Base-by-base conservation (phyloP, 2,329 filamentous ascomycete species). In the Fragosphaeria purpurea region DNA sequence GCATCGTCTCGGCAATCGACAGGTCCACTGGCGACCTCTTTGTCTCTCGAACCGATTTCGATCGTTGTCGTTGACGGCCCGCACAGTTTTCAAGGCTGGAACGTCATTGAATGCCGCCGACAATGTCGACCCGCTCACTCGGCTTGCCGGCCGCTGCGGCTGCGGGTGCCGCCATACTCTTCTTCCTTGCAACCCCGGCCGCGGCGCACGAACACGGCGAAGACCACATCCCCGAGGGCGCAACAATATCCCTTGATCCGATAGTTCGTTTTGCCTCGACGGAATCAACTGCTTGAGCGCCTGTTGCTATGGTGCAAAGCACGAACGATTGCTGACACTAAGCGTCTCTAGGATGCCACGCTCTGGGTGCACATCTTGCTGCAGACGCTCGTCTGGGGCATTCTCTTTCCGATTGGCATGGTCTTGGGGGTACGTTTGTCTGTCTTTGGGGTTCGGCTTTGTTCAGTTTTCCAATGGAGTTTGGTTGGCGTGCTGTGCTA, bases 321-420 rank as follows among this genome's bases (percentile, higher is more conserved):
- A 8, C 12, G 2, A 9, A 5, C 22, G 6, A 8, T 5, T 33
- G 33, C 48, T 47, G 35, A 11, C 43, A 53, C 41, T 47, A 55
- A 65, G 30, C 39, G 41, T 31, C 44, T 57, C 32, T 57, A 83
- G 78, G 93, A 97, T 66, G 77, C 83, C 41, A 88, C 82, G 61
- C 69, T 98, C 79, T 98, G 93, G 93, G 76, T 85, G 59, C 93
- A 98, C 69, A 97, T 98, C 62, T 76, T 95, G 53, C 68, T 95
- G 44, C 90, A 95, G 75, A 85, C 83, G 65, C 63, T 93, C 52
- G 82, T 89, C 52, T 97, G 94, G 73, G 93, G 93, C 55, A 75
- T 98, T 59, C 79, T 97, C 53, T 97, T 95, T 62, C 93, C 93
- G 9, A 76, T 88, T 12, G 93, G 93, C 60, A 97, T 98, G 91